A percentile compares a stretch with the other conserved stretches of the same genome.
These are phyloP conservation scores for Solanum virginianum DNA, from an alignment of 257 asterid species.

Conservation along the genomic window DNA sequence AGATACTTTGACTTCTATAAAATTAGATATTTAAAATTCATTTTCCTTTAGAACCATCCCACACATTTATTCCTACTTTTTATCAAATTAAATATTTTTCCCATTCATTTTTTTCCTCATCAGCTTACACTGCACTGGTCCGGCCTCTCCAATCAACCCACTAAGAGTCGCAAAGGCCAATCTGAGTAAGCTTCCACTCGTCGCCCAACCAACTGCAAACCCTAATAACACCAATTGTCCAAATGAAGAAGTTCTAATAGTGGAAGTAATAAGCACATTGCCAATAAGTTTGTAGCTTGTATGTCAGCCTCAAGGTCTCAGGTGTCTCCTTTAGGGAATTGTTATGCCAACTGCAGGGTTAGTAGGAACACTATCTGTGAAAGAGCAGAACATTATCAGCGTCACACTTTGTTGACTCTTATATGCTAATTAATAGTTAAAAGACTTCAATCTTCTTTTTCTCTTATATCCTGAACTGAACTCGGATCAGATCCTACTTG, in stretches of 20 bases:
- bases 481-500: background rate
- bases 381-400: background rate
- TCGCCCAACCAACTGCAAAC: background rate
- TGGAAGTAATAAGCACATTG: background rate
- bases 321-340: background rate
- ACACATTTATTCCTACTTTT: background rate
- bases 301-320: background rate
- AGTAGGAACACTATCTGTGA: background rate
- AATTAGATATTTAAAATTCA: background rate
- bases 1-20: background rate
- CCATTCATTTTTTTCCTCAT: background rate
- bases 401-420: background rate
- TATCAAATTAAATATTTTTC: background rate
- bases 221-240: background rate
- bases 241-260: background rate
- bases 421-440: background rate
- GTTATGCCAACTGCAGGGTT: background rate
- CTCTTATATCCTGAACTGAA: background rate
- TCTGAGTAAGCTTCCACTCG: background rate
- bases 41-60: background rate
- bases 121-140: background rate
- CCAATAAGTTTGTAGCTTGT: background rate
- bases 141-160: background rate
- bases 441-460: background rate
- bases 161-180: background rate